Evolutionary conservation across 2,329 filamentous ascomycete genomes (phyloP), one percentile per base, ranked within the genome.

Genomic region (Trichoderma sp.): DNA sequence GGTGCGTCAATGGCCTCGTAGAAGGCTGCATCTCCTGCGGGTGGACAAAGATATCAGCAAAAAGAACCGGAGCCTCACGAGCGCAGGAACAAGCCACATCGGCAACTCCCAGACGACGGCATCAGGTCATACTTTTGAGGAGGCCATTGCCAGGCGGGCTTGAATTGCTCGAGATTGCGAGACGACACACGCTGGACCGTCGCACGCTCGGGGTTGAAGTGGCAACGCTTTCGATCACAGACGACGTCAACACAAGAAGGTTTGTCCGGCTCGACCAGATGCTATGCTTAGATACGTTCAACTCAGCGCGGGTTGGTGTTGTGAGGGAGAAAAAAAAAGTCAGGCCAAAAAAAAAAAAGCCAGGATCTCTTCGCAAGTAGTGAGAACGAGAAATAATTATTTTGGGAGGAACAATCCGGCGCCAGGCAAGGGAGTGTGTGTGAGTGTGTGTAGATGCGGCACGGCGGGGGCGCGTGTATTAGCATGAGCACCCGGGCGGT

Each of bases 1-100:
- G 84, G 79, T 89, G 89, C 80, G 86, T 86, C 80, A 92, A 86
- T 82, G 91, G 91, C 82, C 91, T 89, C 78, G 90, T 88, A 76
- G 89, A 85, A 79, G 89, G 85, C 80, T 87, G 87, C 80, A 89
- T 89, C 84, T 91, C 89, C 89, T 91, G 81, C 76, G 74, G 8
- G 51, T 39, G 73, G 76, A 77, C 74, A 73, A 63, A 72, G 73
- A 53, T 75, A 73, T 81, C 79, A 81, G 80, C 78, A 79, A 75
- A 80, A 80, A 51, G 47, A 79, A 53, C 47, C 78, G 78, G 47
- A 75, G 76, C 76, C 77, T 78, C 76, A 74, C 74, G 74, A 74
- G 75, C 75, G 78, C 77, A 73, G 73, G 73, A 76, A 73, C 79
- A 79, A 78, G 77, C 77, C 77, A 76, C 77, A 76, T 76, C 74